A percentile compares a stretch with the other conserved stretches of the same genome.
These are phyloP conservation scores for Suhomyces anneliseae DNA, from an alignment of 1,139 yeast species.

Conservation along the genomic window DNA sequence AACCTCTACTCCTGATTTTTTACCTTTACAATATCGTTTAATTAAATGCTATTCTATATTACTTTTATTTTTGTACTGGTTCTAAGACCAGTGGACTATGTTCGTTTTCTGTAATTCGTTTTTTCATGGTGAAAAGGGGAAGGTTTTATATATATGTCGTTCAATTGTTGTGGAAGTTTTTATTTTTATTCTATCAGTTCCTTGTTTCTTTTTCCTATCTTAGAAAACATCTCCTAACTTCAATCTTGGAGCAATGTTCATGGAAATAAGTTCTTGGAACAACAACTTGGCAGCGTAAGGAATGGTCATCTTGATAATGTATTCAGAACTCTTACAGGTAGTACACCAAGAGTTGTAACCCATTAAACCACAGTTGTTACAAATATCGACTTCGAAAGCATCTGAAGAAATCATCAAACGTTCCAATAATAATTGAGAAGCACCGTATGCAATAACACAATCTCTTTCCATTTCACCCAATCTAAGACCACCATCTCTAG, in stretches of 20 bases:
- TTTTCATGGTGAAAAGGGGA: no score
- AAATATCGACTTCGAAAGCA: conserved; percentile 96
- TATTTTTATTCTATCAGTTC: no score
- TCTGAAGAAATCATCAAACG: conserved; percentile 98
- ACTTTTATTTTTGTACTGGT: no score
- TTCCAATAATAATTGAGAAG: conserved; percentile 96
- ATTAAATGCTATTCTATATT: no score
- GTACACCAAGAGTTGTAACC: conserved; percentile 93
- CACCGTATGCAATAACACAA: conserved; percentile 99
- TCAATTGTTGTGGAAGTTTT: no score
- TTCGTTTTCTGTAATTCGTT: no score
- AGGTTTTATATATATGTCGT: no score
- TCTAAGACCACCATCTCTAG: conserved; percentile 98
- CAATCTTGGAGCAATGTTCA: conserved; percentile 97
- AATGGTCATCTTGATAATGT: conserved; percentile 89
- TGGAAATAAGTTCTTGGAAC: conserved; percentile 92
- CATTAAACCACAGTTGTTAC: conserved; percentile 98
- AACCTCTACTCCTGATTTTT: no score
- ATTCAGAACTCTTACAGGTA: conserved; percentile 84
- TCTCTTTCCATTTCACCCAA: conserved; percentile 99
- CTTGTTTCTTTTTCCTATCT: neutral
- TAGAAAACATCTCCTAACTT: conserved; percentile 82
- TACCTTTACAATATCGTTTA: no score
- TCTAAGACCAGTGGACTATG: no score
- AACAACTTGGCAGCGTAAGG: conserved; percentile 96